A percentile compares a stretch with the other conserved stretches of the same genome.
These are phyloP conservation scores for Aphanomyces invadans DNA, from an alignment of 352 stramenopile species.

Conservation along the genomic window DNA sequence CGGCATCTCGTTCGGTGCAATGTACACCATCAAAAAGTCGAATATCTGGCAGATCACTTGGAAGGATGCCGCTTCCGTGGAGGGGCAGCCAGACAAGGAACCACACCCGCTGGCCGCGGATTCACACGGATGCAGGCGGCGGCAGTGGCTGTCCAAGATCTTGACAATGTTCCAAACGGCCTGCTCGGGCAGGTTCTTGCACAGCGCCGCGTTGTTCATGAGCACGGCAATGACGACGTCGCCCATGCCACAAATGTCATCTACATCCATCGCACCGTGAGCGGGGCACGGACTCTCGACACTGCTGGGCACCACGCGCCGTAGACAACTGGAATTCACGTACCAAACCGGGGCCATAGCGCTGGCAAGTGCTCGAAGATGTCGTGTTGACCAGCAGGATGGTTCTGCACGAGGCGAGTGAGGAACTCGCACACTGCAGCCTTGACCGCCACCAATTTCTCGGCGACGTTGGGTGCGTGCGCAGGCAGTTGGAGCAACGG, in stretches of 20 bases:
- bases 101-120: too few species aligned
- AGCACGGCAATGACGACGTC: conserved; percentile 7
- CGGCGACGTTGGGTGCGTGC: neutral
- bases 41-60: neutral
- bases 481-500: neutral
- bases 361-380: neutral
- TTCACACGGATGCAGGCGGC: too few species aligned
- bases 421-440: neutral
- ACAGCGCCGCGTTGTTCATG: neutral
- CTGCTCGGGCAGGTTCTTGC: neutral
- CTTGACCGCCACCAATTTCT: neutral
- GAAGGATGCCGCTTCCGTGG: neutral
- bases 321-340: neutral
- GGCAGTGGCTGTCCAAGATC: neutral
- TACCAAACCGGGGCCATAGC: conserved; percentile 2
- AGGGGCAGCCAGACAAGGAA: too few species aligned
- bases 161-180: neutral
- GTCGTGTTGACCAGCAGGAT: neutral
- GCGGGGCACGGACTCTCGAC: too few species aligned
- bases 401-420: neutral
- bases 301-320: neutral
- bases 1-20: conserved; percentile 3
- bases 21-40: conserved; percentile 11
- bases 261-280: neutral
- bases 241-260: neutral